Evolutionary conservation across 768 basidiomycete species (phyloP).

Genomic region (Psilocybe tampanensis): DNA sequence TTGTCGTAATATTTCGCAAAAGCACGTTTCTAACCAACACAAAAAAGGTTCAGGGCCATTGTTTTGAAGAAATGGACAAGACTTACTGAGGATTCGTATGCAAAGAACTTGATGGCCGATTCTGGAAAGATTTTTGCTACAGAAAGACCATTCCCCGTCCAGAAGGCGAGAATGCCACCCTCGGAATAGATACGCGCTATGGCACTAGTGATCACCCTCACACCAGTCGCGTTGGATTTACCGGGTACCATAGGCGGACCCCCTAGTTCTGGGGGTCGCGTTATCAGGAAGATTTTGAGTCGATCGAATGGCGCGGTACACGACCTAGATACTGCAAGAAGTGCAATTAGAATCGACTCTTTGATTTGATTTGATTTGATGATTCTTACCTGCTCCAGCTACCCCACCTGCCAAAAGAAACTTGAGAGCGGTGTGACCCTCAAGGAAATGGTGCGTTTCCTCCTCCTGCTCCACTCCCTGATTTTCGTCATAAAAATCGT

Average conservation of each 20-base stretch:
- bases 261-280: conserved; percentile 75
- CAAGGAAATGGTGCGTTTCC: conserved; percentile 62
- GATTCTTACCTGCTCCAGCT: conserved; percentile 83
- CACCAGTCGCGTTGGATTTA: conserved; percentile 47
- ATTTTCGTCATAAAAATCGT: conserved; percentile 46
- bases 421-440: conserved; percentile 74
- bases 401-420: conserved; percentile 94
- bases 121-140: conserved; percentile 97
- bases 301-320: conserved; percentile 98
- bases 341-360: neutral
- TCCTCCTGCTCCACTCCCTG: conserved; percentile 65
- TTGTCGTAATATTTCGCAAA: conserved; percentile 92
- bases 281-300: conserved; percentile 95
- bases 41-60: conserved; percentile 3
- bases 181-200: conserved; percentile 84
- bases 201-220: conserved; percentile 71
- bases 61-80: conserved; percentile 9
- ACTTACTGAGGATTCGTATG: conserved; percentile 91
- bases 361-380: neutral
- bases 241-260: conserved; percentile 46
- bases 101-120: conserved; percentile 97
- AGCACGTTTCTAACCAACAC: conserved; percentile 74
- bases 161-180: conserved; percentile 89
- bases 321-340: conserved; percentile 81
- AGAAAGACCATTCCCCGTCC: conserved; percentile 97